These are phyloP conservation scores for Psilocybe subaeruginosa DNA, from an alignment of 768 basidiomycete genomes.

Conservation along the genomic window DNA sequence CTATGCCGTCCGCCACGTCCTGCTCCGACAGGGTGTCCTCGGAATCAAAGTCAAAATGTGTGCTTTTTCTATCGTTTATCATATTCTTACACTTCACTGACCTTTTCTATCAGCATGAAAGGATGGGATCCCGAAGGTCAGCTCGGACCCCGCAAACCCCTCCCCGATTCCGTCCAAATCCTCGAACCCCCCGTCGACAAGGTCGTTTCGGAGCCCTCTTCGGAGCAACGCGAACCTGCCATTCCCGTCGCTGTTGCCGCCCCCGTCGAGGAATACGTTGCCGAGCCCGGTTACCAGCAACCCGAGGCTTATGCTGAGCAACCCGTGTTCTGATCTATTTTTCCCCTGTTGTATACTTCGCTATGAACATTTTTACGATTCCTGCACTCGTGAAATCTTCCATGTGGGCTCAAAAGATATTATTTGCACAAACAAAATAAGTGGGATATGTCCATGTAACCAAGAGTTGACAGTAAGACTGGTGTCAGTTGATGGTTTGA, in stretches of 20 bases:
- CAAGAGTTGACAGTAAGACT: neutral
- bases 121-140: conserved; percentile 92
- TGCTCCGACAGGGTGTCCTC: conserved; percentile 97
- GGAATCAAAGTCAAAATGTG: conserved; percentile 99
- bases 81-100: conserved; percentile 13
- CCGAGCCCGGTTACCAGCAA: conserved; percentile 45
- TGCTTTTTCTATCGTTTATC: conserved; percentile 10
- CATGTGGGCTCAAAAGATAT: conserved; percentile 2
- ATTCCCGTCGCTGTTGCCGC: conserved; percentile 50
- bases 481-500: conserved; percentile 15
- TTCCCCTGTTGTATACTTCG: conserved; percentile 16
- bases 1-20: conserved; percentile 96
- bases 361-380: conserved; percentile 14
- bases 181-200: conserved; percentile 91
- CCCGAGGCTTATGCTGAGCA: conserved; percentile 46
- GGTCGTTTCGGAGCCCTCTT: conserved; percentile 84
- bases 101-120: conserved; percentile 76
- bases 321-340: conserved; percentile 56
- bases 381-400: conserved; percentile 9
- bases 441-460: neutral
- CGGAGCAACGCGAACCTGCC: conserved; percentile 82
- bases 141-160: conserved; percentile 87
- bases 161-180: conserved; percentile 94
- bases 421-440: neutral
- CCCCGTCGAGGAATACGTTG: conserved; percentile 55